Conservation (phyloP, 2,329 filamentous ascomycete species). For the Scedosporium apiospermum region DNA sequence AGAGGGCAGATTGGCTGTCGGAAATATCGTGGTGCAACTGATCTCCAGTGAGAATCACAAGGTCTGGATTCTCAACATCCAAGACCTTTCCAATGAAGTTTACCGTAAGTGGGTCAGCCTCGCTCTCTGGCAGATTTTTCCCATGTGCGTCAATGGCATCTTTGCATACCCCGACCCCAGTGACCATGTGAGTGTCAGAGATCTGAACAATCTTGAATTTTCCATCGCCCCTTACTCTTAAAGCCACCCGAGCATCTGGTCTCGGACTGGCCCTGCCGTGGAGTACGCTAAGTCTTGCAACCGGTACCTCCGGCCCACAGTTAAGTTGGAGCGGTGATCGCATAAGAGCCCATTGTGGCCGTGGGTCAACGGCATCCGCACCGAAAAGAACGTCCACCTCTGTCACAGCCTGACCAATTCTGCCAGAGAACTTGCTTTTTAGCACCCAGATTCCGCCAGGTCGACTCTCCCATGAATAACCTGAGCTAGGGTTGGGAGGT, state of each 20-base stretch:
- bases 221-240: slow-evolving; percentile 73
- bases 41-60: slow-evolving; percentile 87
- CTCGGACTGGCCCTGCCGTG: slow-evolving; percentile 61
- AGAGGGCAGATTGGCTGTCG: slow-evolving; percentile 57
- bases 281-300: slow-evolving; percentile 35
- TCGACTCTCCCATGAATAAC: slow-evolving; percentile 60
- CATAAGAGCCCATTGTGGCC: slow-evolving; percentile 72
- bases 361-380: slow-evolving; percentile 81
- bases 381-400: slow-evolving; percentile 82
- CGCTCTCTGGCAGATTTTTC: slow-evolving; percentile 47
- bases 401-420: slow-evolving; percentile 63
- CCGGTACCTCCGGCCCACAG: slow-evolving; percentile 19
- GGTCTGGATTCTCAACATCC: slow-evolving; percentile 85
- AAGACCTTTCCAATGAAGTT: slow-evolving; percentile 81
- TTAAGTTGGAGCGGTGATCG: slow-evolving; percentile 23
- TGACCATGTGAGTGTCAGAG: slow-evolving; percentile 85
- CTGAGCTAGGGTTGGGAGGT: slow-evolving; percentile 14
- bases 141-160: slow-evolving; percentile 54
- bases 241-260: slow-evolving; percentile 15
- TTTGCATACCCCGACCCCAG: slow-evolving; percentile 75
- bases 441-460: slow-evolving; percentile 72
- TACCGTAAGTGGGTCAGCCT: slow-evolving; percentile 83
- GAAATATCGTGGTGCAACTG: slow-evolving; percentile 85
- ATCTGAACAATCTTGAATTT: slow-evolving; percentile 97
- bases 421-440: slow-evolving; percentile 57